Evolutionary conservation across 768 basidiomycete genomes (phyloP).

Genomic region (Gloeostereum incarnatum): DNA sequence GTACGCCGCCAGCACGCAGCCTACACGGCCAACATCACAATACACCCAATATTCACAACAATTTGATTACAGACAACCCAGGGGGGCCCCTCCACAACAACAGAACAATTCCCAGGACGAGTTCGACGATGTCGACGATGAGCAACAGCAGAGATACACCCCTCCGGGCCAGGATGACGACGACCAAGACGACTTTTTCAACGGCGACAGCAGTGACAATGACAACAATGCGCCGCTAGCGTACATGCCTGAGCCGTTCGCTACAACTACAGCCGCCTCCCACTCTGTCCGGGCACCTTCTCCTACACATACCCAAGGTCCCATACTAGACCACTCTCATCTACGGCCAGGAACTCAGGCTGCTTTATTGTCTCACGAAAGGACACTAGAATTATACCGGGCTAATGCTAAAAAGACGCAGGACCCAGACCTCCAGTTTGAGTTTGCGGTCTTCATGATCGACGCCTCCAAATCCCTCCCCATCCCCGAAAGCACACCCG

Average conservation of each 20-base stretch:
- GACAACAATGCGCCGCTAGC: constrained; percentile 17
- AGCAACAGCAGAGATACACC: not conserved
- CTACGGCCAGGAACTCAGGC: constrained; percentile 90
- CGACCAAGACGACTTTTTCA: constrained; percentile 24
- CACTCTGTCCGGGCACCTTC: constrained; percentile 61
- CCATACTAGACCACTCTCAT: constrained; percentile 86
- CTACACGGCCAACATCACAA: no score
- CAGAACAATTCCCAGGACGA: not conserved
- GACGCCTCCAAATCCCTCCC: constrained; percentile 90
- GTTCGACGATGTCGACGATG: not conserved
- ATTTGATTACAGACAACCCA: no score
- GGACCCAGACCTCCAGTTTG: constrained; percentile 95
- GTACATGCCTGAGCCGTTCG: constrained; percentile 16
- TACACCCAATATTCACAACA: no score
- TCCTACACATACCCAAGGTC: constrained; percentile 51
- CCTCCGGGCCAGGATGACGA: constrained; percentile 8
- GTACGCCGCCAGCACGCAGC: no score
- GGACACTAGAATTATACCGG: constrained; percentile 94
- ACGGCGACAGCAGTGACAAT: constrained; percentile 8
- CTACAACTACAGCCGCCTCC: constrained; percentile 28
- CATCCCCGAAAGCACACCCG: constrained; percentile 58
- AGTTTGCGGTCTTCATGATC: constrained; percentile 98
- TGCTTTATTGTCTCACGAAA: constrained; percentile 88
- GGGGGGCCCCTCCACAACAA: not conserved
- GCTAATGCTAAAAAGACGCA: constrained; percentile 98